Evolutionary conservation across 2,329 filamentous ascomycete genomes (phyloP).

Genomic region (Mycocentrospora acerina): DNA sequence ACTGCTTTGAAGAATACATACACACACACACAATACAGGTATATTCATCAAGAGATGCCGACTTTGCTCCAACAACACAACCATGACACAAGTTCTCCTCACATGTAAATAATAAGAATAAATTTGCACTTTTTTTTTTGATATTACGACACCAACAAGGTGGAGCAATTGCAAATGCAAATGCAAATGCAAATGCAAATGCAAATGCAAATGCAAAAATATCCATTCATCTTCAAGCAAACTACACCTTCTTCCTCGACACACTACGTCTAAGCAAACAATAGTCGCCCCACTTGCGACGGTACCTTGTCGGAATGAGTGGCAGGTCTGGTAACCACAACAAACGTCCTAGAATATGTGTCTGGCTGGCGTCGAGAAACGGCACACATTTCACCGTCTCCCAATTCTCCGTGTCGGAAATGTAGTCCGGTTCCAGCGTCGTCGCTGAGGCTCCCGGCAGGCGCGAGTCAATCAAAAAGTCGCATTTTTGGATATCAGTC

Average conservation of each 20-base stretch:
- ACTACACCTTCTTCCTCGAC: neutral
- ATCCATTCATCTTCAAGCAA: too few species aligned
- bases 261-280: conserved; percentile 68
- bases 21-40: too few species aligned
- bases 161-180: too few species aligned
- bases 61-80: too few species aligned
- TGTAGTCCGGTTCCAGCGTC: conserved; percentile 76
- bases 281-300: conserved; percentile 82
- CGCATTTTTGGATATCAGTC: conserved; percentile 71
- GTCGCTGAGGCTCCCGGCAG: conserved; percentile 64
- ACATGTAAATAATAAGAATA: too few species aligned
- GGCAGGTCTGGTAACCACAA: conserved; percentile 77
- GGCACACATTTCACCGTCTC: conserved; percentile 70
- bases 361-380: conserved; percentile 79
- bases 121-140: too few species aligned
- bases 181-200: too few species aligned
- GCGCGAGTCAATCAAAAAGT: conserved; percentile 85
- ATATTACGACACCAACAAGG: too few species aligned
- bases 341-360: conserved; percentile 70
- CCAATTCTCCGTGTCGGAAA: conserved; percentile 74
- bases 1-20: too few species aligned
- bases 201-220: too few species aligned
- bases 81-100: too few species aligned
- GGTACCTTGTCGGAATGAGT: conserved; percentile 68
- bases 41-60: too few species aligned